Evolutionary conservation across 176 grass and related monocot genomes (phyloP).

Genomic region (Phoenix dactylifera): DNA sequence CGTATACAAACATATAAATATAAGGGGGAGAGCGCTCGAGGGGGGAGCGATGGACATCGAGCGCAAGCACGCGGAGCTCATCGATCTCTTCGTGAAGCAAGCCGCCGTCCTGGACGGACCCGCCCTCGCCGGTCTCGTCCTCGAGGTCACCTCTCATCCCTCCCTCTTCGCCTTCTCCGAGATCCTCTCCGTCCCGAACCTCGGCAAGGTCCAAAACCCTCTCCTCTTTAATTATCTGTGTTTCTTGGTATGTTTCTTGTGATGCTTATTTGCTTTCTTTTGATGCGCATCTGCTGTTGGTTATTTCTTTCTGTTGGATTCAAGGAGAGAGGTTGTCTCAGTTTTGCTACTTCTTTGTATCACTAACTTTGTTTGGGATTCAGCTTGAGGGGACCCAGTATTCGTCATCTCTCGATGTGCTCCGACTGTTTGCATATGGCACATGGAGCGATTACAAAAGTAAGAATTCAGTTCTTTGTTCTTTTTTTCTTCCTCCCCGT

Average conservation of each 20-base stretch:
- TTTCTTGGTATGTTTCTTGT: neutral
- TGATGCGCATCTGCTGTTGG: neutral
- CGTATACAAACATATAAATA: too few relatives aligned
- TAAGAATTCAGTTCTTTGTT: constrained; percentile 29
- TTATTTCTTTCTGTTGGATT: neutral
- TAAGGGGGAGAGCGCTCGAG: too few relatives aligned
- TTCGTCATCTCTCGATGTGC: constrained; percentile 79
- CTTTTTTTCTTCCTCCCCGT: neutral
- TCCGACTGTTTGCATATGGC: constrained; percentile 90
- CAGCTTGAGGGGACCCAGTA: constrained; percentile 78
- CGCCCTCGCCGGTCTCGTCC: constrained; percentile 71
- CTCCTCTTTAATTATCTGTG: neutral
- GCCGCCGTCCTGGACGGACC: constrained; percentile 41
- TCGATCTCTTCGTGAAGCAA: constrained; percentile 77
- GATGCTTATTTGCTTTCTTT: neutral
- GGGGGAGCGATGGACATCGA: constrained; percentile 66
- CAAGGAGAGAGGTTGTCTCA: too few relatives aligned
- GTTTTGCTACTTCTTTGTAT: too few relatives aligned
- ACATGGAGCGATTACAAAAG: constrained; percentile 96
- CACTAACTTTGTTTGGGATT: too few relatives aligned
- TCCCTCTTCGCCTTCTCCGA: constrained; percentile 96
- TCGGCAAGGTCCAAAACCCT: constrained; percentile 48
- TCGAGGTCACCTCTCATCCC: constrained; percentile 89
- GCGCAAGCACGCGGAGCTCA: constrained; percentile 78
- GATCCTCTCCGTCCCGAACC: constrained; percentile 69